phyloP scores from a whole-genome alignment of 768 basidiomycete genomes.

The Suillus hirtellus region DNA sequence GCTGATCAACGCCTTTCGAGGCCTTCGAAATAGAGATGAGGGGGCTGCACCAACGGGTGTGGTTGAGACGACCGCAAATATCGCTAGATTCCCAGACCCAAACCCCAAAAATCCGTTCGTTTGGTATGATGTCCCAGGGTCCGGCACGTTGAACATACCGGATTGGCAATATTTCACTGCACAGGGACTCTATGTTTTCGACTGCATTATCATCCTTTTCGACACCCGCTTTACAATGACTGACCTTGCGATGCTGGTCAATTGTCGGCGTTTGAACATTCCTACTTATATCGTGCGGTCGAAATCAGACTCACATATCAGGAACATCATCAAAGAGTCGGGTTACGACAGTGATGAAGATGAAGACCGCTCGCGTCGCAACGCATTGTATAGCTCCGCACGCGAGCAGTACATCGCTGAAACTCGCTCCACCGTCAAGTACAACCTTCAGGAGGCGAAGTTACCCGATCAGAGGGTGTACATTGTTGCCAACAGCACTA shows the following conservation, averaged over 20 bases:
- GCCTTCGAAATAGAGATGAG: constrained; percentile 21
- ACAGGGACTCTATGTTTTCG: constrained; percentile 26
- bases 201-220: constrained; percentile 21
- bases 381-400: constrained; percentile 16
- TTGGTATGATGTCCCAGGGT: constrained; percentile 34
- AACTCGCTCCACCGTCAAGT: constrained; percentile 18
- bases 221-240: constrained; percentile 21
- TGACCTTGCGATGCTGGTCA: constrained; percentile 19
- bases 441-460: constrained; percentile 18
- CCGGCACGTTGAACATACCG: constrained; percentile 25
- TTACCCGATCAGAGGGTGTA: constrained; percentile 25
- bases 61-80: constrained; percentile 23
- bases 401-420: constrained; percentile 22
- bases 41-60: constrained; percentile 29
- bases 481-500: constrained; percentile 19
- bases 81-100: constrained; percentile 27
- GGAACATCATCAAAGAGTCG: constrained; percentile 16
- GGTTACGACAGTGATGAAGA: constrained; percentile 22
- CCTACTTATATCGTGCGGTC: constrained; percentile 21
- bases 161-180: constrained; percentile 32
- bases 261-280: constrained; percentile 18
- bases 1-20: constrained; percentile 32
- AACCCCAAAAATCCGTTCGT: constrained; percentile 20
- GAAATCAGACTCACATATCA: constrained; percentile 21
- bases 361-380: constrained; percentile 5